Evolutionary conservation across 192 early-diverging fungal species (phyloP), one percentile per base, ranked within the genome.

Genomic region (Podila minutissima): DNA sequence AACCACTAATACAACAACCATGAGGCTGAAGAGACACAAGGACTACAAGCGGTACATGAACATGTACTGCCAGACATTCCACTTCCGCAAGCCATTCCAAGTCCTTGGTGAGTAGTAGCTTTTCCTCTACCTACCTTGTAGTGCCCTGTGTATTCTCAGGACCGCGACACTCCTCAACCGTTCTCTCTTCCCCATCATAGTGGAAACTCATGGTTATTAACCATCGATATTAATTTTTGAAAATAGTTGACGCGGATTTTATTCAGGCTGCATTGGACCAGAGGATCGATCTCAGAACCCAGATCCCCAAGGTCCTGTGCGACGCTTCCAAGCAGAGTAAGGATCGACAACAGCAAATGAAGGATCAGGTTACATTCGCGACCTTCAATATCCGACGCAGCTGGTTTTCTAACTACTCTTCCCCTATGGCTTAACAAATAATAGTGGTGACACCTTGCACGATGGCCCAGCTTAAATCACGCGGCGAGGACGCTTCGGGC

Each of bases 21-120:
- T 98, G 97, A 90, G 92, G 63, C 84, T 91, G 28, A 98, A 98
- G 77, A 86, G 94, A 55, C 85, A 89, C 61, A 96, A 97, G 83
- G 84, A 86, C 28, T 93, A 94, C 75, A 94, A 92, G 82, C 88
- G 91, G 67, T 88, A 85, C 59, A 97, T 99, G 93, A 84, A 87
- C 69, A 84, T 94, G 46, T 99, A 97, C 86, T 82, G 83, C 53
- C 83, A 89, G 69, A 88, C 88, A 8, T 98, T 94, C 86, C 93
- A 93, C 1, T 98, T 99, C 82, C 86, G 94, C 65, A 91, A 92
- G 66, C 97, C 97, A n/a, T 99, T 93, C 86, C 97, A 98, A 78
- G 81, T 98, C 15, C 38, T 95, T 62, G 75, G 93, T 95, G 88
- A 62, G 83, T 11, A 28, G 46, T 62, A 22, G 19, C 50, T 63